Evolutionary conservation across 2,329 filamentous ascomycete genomes (phyloP), one percentile per base, ranked within the genome.

Genomic region (Sporothrix pallida): DNA sequence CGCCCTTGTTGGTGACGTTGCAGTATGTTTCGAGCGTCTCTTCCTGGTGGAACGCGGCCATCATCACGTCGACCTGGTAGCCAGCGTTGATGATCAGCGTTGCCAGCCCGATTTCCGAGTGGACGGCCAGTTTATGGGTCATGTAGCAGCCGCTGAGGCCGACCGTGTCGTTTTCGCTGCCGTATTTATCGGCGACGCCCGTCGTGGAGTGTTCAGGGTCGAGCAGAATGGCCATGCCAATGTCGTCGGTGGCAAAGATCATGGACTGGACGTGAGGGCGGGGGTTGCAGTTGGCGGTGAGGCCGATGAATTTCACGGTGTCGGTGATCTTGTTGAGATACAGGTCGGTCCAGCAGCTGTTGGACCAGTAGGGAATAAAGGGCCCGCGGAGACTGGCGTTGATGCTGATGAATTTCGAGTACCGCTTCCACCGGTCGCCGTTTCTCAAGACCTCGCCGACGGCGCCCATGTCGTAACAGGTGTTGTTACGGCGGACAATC

Each of bases 231-330:
- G 76, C 75, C 74, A 84, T 82, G 76, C 82, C 83, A n/a, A 79
- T 75, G 15, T 75, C 69, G 77, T 83, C 82, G 8, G 82, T 83
- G 10, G 82, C 81, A 76, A 78, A 80, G 70, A 83, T 79, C 79
- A 81, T 82, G 56, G 81, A 80, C 75, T 83, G 81, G 2, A 83
- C 75, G 74, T 83, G 81, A 58, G 79, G 79, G 8, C 75, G 73
- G 6, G 81, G 81, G 9, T 75, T 73, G 78, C 82, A 83, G 76
- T 80, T 83, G 44, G 78, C 77, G 0, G 81, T 81, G 77, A 82
- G 81, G 12, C 82, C 82, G 9, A 83, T 80, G 31, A 83, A 78
- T 74, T 83, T 82, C 54, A 77, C 77, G 56, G 77, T 73, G 17
- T 80, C 78, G 13, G 78, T 81, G 31, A 83, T 20, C 9, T 78